phyloP scores from a whole-genome alignment of 2,329 filamentous ascomycete genomes.

The Microcera coccophila region DNA sequence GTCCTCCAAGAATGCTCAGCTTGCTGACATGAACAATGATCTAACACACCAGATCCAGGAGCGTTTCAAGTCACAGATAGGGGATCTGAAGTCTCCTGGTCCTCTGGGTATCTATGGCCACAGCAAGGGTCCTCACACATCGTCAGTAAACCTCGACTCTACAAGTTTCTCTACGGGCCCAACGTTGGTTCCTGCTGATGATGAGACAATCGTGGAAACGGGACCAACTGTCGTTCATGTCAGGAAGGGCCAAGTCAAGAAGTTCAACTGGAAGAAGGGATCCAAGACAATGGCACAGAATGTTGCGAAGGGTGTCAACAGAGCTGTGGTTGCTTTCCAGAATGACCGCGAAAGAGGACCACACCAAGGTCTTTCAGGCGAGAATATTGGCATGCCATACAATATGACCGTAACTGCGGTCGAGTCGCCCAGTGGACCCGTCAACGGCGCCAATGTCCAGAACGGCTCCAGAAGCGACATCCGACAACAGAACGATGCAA shows the following conservation, averaged over 20 bases:
- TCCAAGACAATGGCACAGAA: conserved; percentile 91
- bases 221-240: conserved; percentile 95
- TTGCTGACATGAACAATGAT: conserved; percentile 93
- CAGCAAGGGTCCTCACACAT: conserved; percentile 47
- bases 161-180: conserved; percentile 54
- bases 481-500: conserved; percentile 27
- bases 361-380: conserved; percentile 53
- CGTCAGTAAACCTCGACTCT: conserved; percentile 49
- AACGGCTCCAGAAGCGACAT: conserved; percentile 12
- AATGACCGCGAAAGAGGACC: conserved; percentile 54
- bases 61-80: conserved; percentile 77
- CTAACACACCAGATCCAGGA: conserved; percentile 92
- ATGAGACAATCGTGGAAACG: conserved; percentile 63
- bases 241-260: conserved; percentile 87
- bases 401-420: conserved; percentile 60
- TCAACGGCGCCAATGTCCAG: conserved; percentile 15
- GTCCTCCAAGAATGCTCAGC: conserved; percentile 88
- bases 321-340: conserved; percentile 74
- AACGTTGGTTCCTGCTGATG: conserved; percentile 59
- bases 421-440: conserved; percentile 38
- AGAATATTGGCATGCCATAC: conserved; percentile 67
- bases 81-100: conserved; percentile 47
- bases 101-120: conserved; percentile 57
- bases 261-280: conserved; percentile 99
- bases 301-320: conserved; percentile 89